Percentiles rank a stretch among this genome's conserved stretches.
Evolutionary conservation across 352 stramenopile genomes (phyloP).

Genomic region (Phytophthora colocasiae): DNA sequence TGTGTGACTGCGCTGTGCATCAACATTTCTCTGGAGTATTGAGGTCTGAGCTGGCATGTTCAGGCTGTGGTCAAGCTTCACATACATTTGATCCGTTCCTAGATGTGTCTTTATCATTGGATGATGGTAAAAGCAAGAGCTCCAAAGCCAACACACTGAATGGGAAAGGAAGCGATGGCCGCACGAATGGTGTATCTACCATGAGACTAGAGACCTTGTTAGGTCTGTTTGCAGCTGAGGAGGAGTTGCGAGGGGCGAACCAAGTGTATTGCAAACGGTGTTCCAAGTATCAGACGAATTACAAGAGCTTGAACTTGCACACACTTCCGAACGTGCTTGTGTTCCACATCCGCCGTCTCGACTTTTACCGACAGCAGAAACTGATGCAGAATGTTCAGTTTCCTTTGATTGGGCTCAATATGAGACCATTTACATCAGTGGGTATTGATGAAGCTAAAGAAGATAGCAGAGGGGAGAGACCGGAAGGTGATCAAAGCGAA

Average conservation of each 20-base stretch:
- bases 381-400: conserved; percentile 58
- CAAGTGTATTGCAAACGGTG: conserved; percentile 72
- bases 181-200: not conserved
- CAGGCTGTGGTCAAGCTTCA: conserved; percentile 58
- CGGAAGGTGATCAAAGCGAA: conserved; percentile 22
- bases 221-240: conserved; percentile 55
- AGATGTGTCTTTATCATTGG: conserved; percentile 73
- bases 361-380: conserved; percentile 75
- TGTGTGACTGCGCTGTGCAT: conserved; percentile 79
- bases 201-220: conserved; percentile 53
- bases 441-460: conserved; percentile 24
- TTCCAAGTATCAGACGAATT: conserved; percentile 60
- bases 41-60: conserved; percentile 63
- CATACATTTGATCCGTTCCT: conserved; percentile 76
- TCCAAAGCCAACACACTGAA: conserved; percentile 1
- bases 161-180: not conserved
- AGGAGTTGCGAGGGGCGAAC: conserved; percentile 62
- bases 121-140: conserved; percentile 20
- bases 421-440: conserved; percentile 46
- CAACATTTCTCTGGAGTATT: conserved; percentile 76
- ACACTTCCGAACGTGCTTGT: conserved; percentile 75
- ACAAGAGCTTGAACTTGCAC: conserved; percentile 70
- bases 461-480: conserved; percentile 14
- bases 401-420: conserved; percentile 49
- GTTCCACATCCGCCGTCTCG: conserved; percentile 79